Percentiles rank a stretch among this genome's conserved stretches.
Evolutionary conservation across 2,329 filamentous ascomycete genomes (phyloP).

Genomic region (Microdochium bolleyi): DNA sequence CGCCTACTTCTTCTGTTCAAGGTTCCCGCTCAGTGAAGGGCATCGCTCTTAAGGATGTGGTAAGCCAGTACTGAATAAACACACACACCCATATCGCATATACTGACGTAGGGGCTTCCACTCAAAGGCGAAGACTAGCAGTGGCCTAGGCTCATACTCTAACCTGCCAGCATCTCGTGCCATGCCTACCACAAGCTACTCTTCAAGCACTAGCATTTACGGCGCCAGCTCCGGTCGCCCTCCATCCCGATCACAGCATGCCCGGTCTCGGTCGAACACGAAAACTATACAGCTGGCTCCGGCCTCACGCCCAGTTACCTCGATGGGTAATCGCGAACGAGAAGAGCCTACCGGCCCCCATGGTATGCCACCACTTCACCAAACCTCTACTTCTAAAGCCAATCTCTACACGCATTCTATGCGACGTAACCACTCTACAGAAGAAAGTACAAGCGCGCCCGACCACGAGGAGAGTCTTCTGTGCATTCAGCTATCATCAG

Average conservation of each 20-base stretch:
- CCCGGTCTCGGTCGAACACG: conserved; percentile 17
- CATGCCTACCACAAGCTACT: conserved; percentile 9
- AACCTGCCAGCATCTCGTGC: background rate
- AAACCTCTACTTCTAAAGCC: background rate
- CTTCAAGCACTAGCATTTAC: conserved; percentile 23
- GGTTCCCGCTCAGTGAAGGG: conserved; percentile 28
- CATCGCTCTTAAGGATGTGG: conserved; percentile 25
- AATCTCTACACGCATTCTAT: background rate
- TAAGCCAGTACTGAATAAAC: background rate
- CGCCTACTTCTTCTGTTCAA: background rate
- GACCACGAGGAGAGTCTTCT: background rate
- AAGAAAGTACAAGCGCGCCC: background rate
- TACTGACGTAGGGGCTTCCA: background rate
- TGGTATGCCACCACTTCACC: conserved; percentile 21
- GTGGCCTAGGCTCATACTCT: background rate
- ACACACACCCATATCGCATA: no score
- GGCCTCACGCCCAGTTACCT: conserved; percentile 16
- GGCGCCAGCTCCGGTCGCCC: conserved; percentile 28
- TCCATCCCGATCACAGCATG: conserved; percentile 17
- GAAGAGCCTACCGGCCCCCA: conserved; percentile 20
- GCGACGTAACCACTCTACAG: background rate
- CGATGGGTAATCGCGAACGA: conserved; percentile 18
- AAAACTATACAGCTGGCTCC: conserved; percentile 6
- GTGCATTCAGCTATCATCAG: background rate
- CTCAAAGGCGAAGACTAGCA: background rate